Percentiles rank a stretch among this genome's conserved stretches.
Evolutionary conservation across 2,329 filamentous ascomycete species (phyloP).

Genomic region (Xylariaceae sp.): DNA sequence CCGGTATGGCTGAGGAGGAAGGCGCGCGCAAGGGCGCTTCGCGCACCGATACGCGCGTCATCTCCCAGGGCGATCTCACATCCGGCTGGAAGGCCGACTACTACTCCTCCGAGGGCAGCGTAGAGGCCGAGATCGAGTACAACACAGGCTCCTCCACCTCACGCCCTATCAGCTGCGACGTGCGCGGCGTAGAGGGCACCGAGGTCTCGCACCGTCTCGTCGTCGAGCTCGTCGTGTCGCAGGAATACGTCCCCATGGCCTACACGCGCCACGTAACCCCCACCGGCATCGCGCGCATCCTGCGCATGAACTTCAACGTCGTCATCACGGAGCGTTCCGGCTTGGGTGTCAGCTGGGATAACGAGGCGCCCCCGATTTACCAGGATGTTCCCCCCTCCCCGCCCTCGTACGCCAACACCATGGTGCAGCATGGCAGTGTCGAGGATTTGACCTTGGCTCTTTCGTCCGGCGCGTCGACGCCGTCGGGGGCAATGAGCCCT

Average conservation of each 20-base stretch:
- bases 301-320: conserved; percentile 86
- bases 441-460: conserved; percentile 11
- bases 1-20: conserved; percentile 32
- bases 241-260: conserved; percentile 75
- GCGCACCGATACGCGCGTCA: conserved; percentile 69
- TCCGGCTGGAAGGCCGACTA: conserved; percentile 81
- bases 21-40: conserved; percentile 57
- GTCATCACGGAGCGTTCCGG: conserved; percentile 77
- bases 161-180: conserved; percentile 66
- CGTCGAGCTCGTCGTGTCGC: conserved; percentile 88
- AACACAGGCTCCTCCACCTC: conserved; percentile 46
- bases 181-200: conserved; percentile 67
- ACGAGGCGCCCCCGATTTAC: conserved; percentile 90
- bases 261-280: conserved; percentile 67
- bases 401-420: conserved; percentile 40
- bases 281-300: conserved; percentile 82
- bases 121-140: conserved; percentile 80
- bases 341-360: conserved; percentile 92
- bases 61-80: conserved; percentile 78
- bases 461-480: background rate
- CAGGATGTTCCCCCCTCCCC: conserved; percentile 86
- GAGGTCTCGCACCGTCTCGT: conserved; percentile 80
- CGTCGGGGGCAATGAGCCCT: background rate
- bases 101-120: conserved; percentile 48
- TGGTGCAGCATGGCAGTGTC: conserved; percentile 9